Evolutionary conservation across 148 eudicot genomes (phyloP), one percentile per base, ranked within the genome.

Genomic region (Camellia sinensis): DNA sequence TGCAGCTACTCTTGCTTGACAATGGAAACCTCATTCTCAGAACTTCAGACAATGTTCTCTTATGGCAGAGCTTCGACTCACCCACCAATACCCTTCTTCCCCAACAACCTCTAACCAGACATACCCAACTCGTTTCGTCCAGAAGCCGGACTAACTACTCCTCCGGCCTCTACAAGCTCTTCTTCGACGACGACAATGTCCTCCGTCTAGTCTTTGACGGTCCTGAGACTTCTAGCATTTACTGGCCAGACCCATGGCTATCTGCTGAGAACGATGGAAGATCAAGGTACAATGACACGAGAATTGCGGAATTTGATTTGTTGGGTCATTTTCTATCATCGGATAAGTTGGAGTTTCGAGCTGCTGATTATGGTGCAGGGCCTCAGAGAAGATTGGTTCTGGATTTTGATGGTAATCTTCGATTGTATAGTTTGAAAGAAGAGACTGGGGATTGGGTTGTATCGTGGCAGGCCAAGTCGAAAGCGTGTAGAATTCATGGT

Each of bases 371-470:
- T 76, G 89, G 94, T 0, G 0, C 43, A 2, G 80, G 84, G 13
- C 62, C 67, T 48, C 59, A 65, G n/a, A 87, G 93, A 78, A 89
- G 91, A 71, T 75, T 90, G 45, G 83, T 82, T 4, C 59, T 90
- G 13, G 91, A 90, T 66, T 6, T 15, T 4, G 83, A 75, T 77
- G 80, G 80, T 3, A n/a, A 59, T 7, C 59, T 81, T 15, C 56
- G 83, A 14, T 52, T 81, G 45, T 81, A 81, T 18, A 81, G 83
- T 29, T 43, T 81, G 40, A 45, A 67, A 3, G 65, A 67, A 14
- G 29, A 11, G 21, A 52, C 67, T 1, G 71, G 68, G 5, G 29
- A 14, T 18, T 77, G 80, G 80, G 6, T 14, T 9, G 73, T 77
- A 61, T 48, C 80, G 6, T 66, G 80, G 80, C 80, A 66, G 10